Base-by-base conservation (phyloP, 2,329 filamentous ascomycete species). In the Claviceps monticola region DNA sequence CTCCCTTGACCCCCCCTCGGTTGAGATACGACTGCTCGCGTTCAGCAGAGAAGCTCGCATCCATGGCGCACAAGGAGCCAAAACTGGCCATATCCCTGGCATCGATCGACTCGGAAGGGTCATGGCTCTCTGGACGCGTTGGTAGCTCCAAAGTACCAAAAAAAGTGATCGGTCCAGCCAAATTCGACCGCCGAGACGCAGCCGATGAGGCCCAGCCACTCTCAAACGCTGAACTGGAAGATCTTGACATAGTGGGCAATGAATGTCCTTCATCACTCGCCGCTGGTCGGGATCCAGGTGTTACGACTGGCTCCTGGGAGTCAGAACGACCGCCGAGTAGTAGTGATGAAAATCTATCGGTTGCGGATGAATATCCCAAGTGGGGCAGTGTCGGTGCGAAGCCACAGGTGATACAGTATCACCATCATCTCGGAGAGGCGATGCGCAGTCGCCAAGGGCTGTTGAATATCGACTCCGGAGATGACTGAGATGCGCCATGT, bases 61-160 rank as follows among this genome's bases (percentile, higher is more conserved):
- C 51, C 17, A 57, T 60, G 4, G 60, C 61, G 21, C 82, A 76
- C 5, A 80, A 73, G 17, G 82, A 75, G 58, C 75, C 70, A 38
- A 77, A 89, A 61, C 73, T 89, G 62, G 88, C 89, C 34, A 84
- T 90, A 65, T 97, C 91, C 0, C 75, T 97, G 17, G 93, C 89
- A 2, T 96, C 90, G 0, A 88, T 97, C 54, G 93, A 96, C 62
- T 96, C 90, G 0, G 93, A 98, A 70, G 93, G 80, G 4, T 96
- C 90, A 0, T 98, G 93, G 93, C 81, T 98, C 45, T 93, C 89
- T 3, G 89, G 91, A 16, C 82, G 83, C 52, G 66, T 73, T 48
- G 75, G 73, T 57, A 73, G 71, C 60, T 67, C 72, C 56, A 66
- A 68, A 34, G 72, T 73, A 57, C 62, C 72, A 52, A 64, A 73